Evolutionary conservation across 805 yeast genomes (phyloP).

Genomic region (Nakazawaea pomicola): DNA sequence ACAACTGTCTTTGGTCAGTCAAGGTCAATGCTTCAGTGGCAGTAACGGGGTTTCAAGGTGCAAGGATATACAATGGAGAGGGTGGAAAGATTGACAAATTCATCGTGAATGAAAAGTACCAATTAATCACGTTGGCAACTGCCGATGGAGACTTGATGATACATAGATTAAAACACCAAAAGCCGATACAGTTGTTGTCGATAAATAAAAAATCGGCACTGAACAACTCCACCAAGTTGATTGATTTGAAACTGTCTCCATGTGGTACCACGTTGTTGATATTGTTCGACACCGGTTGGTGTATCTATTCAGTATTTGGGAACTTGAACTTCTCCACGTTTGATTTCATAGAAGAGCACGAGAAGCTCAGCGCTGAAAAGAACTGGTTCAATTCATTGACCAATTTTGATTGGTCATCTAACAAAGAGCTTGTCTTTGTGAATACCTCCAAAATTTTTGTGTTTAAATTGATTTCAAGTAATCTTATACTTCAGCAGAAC

Average conservation of each 20-base stretch:
- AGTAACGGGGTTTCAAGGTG: conserved; percentile 19
- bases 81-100: conserved; percentile 20
- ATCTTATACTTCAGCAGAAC: conserved; percentile 20
- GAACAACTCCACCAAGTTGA: conserved; percentile 21
- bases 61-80: conserved; percentile 17
- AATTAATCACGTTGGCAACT: conserved; percentile 35
- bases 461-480: conserved; percentile 20
- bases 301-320: conserved; percentile 42
- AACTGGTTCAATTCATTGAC: conserved; percentile 18
- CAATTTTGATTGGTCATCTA: conserved; percentile 28
- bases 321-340: conserved; percentile 37
- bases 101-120: conserved; percentile 35
- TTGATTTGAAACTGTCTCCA: conserved; percentile 22
- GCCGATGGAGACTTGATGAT: conserved; percentile 30
- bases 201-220: conserved; percentile 1
- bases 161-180: conserved; percentile 32
- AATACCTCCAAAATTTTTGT: conserved; percentile 25
- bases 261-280: conserved; percentile 24
- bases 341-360: conserved; percentile 25
- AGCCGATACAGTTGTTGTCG: conserved; percentile 24
- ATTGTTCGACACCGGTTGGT: conserved; percentile 38
- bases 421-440: conserved; percentile 29
- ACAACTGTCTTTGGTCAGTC: conserved; percentile 26
- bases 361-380: conserved; percentile 12
- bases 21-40: conserved; percentile 1